Conservation (phyloP, 2,329 filamentous ascomycete genomes). For the Pseudopithomyces maydicus region DNA sequence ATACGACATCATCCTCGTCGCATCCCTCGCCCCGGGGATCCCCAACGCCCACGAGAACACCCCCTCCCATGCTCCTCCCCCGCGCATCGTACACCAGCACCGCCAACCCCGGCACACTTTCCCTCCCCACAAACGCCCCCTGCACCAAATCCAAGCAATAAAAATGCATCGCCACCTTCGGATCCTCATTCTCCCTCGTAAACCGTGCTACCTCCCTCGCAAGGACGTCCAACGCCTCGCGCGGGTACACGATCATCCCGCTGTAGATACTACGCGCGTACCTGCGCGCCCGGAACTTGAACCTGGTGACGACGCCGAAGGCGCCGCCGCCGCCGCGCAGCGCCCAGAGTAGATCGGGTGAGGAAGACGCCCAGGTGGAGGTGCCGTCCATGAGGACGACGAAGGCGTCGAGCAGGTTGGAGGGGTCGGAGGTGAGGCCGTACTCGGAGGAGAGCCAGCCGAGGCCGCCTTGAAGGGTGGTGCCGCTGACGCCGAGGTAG, state of each 20-base stretch:
- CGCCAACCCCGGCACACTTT: neutral
- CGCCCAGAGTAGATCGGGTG: constrained; percentile 50
- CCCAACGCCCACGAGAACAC: neutral
- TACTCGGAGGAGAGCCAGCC: constrained; percentile 47
- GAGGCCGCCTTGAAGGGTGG: constrained; percentile 45
- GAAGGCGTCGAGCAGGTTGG: constrained; percentile 48
- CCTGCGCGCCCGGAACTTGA: no score
- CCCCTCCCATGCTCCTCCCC: neutral
- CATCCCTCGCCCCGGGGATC: neutral
- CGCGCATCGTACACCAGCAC: constrained; percentile 18
- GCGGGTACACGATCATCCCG: no score
- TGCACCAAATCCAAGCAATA: neutral
- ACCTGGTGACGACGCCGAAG: constrained; percentile 31
- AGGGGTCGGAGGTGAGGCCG: constrained; percentile 47
- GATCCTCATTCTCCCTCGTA: no score
- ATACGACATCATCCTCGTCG: no score
- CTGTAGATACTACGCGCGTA: no score
- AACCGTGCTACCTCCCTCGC: no score
- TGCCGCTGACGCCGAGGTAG: constrained; percentile 48
- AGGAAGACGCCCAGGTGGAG: constrained; percentile 45
- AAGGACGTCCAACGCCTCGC: no score
- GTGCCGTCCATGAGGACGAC: constrained; percentile 46
- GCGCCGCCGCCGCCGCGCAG: constrained; percentile 48
- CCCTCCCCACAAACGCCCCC: constrained; percentile 21
- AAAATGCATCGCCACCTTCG: no score